A percentile compares a stretch with the other conserved stretches of the same genome.
Conservation (phyloP, 1,139 yeast genomes). For the Candida glucosophila region DNA sequence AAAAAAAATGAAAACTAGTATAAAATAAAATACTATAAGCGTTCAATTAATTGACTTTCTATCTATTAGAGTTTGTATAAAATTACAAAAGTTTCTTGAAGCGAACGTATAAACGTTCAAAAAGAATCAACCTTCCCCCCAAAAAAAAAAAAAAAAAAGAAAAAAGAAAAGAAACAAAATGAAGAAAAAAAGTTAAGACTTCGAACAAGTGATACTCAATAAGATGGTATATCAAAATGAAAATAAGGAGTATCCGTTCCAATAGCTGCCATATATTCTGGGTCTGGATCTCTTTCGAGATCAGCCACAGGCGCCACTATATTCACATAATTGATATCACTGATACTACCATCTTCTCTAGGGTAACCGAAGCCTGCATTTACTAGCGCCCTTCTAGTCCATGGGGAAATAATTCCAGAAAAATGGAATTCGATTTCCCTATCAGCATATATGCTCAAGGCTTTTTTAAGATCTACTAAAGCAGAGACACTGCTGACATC, state of each 20-base stretch:
- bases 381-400: conserved; percentile 74
- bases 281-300: conserved; percentile 22
- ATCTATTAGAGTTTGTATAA: too few species aligned
- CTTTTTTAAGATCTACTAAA: conserved; percentile 66
- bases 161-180: too few species aligned
- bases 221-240: conserved; percentile 84
- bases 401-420: conserved; percentile 74
- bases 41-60: too few species aligned
- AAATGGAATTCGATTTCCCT: conserved; percentile 86
- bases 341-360: conserved; percentile 32
- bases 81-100: too few species aligned
- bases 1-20: too few species aligned
- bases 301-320: conserved; percentile 28
- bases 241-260: conserved; percentile 77
- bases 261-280: conserved; percentile 45
- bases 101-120: too few species aligned
- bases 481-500: conserved; percentile 80
- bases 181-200: too few species aligned
- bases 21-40: too few species aligned
- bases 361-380: conserved; percentile 74
- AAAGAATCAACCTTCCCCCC: too few species aligned
- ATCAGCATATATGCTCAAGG: conserved; percentile 68
- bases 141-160: too few species aligned
- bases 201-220: too few species aligned
- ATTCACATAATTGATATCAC: conserved; percentile 33